Conservation (phyloP, 495 filamentous ascomycete species). For the Penicillium nucicola region DNA sequence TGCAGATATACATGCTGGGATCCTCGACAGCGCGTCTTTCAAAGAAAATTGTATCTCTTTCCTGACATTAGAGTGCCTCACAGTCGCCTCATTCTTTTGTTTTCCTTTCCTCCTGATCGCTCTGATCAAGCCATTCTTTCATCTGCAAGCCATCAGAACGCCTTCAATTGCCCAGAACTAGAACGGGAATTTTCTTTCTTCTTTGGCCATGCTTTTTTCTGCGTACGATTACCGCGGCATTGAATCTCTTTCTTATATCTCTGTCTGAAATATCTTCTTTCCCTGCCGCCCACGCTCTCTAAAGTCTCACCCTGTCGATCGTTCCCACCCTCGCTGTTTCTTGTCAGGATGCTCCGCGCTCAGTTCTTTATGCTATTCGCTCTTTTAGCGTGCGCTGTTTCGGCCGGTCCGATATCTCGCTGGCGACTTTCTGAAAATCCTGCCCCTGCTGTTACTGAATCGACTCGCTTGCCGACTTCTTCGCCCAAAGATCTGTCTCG, state of each 20-base stretch:
- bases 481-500: neutral
- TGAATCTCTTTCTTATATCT: constrained; percentile 4
- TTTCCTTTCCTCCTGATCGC: neutral
- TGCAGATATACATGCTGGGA: constrained; percentile 1
- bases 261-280: neutral
- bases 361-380: constrained; percentile 11
- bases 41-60: neutral
- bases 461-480: neutral
- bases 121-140: constrained; percentile 13
- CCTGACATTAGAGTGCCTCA: neutral
- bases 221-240: neutral
- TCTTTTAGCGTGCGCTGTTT: constrained; percentile 20
- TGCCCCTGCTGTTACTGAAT: neutral
- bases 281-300: neutral
- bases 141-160: constrained; percentile 2
- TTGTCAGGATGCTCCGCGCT: constrained; percentile 23
- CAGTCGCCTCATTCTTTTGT: constrained; percentile 14
- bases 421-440: neutral
- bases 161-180: neutral
- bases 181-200: neutral
- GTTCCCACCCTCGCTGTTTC: neutral
- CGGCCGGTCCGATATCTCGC: constrained; percentile 39
- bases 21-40: neutral
- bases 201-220: constrained; percentile 2
- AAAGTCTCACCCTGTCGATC: neutral